These are phyloP conservation scores for Crithidia mellificae DNA, from an alignment of 208 protist species.

Conservation along the genomic window DNA sequence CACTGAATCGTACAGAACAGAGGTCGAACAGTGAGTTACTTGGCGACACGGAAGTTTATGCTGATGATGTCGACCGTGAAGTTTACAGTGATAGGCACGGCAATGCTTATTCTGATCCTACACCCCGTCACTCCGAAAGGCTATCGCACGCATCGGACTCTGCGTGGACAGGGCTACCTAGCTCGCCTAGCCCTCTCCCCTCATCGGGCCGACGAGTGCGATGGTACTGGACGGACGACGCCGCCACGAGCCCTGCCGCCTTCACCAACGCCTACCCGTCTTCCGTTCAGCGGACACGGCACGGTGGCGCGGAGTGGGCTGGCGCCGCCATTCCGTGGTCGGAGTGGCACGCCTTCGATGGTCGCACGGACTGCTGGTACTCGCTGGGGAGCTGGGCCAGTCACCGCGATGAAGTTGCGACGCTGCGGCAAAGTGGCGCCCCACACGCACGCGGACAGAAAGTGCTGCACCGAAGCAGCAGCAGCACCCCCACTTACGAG, in stretches of 20 bases:
- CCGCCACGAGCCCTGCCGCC: not conserved
- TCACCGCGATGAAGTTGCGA: constrained; percentile 7
- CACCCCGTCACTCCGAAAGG: not conserved
- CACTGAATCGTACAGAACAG: not conserved
- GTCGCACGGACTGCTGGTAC: constrained; percentile 57
- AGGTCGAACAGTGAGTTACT: not conserved
- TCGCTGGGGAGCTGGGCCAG: constrained; percentile 25
- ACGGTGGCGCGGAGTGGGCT: not conserved
- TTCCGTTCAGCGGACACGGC: not conserved
- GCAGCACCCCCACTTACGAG: no score
- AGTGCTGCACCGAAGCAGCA: no score
- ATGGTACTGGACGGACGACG: constrained; percentile 37
- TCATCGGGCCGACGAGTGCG: constrained; percentile 26
- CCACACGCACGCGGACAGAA: not conserved
- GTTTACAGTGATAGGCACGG: not conserved
- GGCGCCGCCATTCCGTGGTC: constrained; percentile 37
- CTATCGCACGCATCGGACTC: not conserved
- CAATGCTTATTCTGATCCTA: no score
- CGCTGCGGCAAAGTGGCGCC: not conserved
- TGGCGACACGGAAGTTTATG: not conserved
- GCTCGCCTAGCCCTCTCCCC: constrained; percentile 1
- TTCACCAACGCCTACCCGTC: not conserved
- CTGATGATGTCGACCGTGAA: not conserved
- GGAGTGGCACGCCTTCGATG: constrained; percentile 39
- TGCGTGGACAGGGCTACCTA: no score